Evolutionary conservation across 2,329 filamentous ascomycete species (phyloP).

Genomic region (Phoma herbarum): DNA sequence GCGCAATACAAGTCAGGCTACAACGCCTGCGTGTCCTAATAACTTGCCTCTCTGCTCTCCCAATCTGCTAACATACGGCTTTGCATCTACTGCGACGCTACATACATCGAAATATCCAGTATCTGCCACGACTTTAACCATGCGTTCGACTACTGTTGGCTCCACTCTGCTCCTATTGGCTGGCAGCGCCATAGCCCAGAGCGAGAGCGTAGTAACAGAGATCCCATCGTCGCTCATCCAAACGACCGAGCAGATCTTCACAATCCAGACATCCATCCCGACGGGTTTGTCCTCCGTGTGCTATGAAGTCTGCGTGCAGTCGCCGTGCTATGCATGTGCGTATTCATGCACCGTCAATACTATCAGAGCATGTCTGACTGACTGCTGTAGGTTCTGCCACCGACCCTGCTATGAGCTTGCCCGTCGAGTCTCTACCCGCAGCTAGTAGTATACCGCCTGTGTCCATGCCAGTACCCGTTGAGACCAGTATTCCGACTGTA

Average conservation of each 20-base stretch:
- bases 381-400: constrained; percentile 15
- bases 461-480: background rate
- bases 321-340: constrained; percentile 42
- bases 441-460: constrained; percentile 3
- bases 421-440: constrained; percentile 9
- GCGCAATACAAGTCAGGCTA: constrained; percentile 15
- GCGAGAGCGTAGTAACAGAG: constrained; percentile 13
- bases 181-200: constrained; percentile 27
- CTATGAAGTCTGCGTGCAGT: constrained; percentile 38
- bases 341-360: constrained; percentile 2
- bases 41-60: constrained; percentile 2
- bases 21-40: constrained; percentile 11
- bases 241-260: constrained; percentile 35
- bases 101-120: background rate
- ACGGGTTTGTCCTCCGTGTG: constrained; percentile 28
- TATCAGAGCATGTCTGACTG: background rate
- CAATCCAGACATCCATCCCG: constrained; percentile 40
- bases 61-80: background rate
- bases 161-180: constrained; percentile 39
- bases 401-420: constrained; percentile 26
- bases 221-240: constrained; percentile 16
- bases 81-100: background rate
- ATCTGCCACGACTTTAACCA: constrained; percentile 21
- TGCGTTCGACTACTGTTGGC: constrained; percentile 35
- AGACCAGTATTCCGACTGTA: background rate